A percentile compares a stretch with the other conserved stretches of the same genome.
phyloP scores from a whole-genome alignment of 768 basidiomycete species.

The Calocybe cyanea region DNA sequence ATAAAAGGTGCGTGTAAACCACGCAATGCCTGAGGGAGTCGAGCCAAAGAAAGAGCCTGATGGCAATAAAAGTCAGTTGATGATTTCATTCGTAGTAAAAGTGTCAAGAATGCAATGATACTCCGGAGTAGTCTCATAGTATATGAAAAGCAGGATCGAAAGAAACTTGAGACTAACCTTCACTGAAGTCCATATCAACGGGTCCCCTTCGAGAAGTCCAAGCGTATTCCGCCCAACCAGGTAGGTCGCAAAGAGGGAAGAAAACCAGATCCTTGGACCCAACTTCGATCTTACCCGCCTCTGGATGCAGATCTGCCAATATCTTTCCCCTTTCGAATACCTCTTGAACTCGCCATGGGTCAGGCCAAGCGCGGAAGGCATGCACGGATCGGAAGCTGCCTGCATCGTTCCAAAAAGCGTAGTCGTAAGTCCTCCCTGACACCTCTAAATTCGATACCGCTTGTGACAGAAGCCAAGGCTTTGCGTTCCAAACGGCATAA shows the following conservation, averaged over 20 bases:
- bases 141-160: background rate
- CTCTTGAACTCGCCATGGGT: slow-evolving; percentile 31
- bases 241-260: slow-evolving; percentile 38
- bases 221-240: slow-evolving; percentile 22
- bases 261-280: slow-evolving; percentile 36
- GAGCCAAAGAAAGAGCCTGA: slow-evolving; percentile 61
- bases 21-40: slow-evolving; percentile 35
- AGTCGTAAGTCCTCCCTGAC: slow-evolving; percentile 36
- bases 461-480: slow-evolving; percentile 45
- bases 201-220: slow-evolving; percentile 49
- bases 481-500: slow-evolving; percentile 54
- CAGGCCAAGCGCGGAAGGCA: slow-evolving; percentile 46
- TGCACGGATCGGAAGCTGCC: slow-evolving; percentile 46
- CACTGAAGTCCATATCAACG: slow-evolving; percentile 45
- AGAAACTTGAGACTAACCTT: slow-evolving; percentile 35
- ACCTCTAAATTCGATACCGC: slow-evolving; percentile 27
- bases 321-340: slow-evolving; percentile 15
- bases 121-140: no score
- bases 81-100: slow-evolving; percentile 49
- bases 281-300: background rate
- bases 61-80: background rate
- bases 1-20: slow-evolving; percentile 45
- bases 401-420: slow-evolving; percentile 57
- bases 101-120: no score
- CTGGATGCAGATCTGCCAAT: background rate